Percentiles rank a stretch among this genome's conserved stretches.
Evolutionary conservation across 129 eudicot genomes (phyloP).

Genomic region (Saposhnikovia divaricata): DNA sequence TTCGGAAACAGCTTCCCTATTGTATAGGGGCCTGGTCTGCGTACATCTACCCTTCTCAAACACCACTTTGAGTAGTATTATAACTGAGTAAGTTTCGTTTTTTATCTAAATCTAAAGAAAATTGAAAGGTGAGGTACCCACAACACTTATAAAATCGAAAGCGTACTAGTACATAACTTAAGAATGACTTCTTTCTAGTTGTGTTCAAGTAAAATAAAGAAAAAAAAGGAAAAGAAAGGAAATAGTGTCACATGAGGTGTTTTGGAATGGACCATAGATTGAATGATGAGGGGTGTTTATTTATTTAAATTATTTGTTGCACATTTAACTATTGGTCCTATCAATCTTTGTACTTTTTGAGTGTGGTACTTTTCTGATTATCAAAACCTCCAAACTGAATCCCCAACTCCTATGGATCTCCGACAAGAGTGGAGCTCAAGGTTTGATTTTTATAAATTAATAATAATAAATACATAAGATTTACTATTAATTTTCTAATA

Average conservation of each 20-base stretch:
- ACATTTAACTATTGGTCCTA: background rate
- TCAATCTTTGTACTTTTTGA: slow-evolving; percentile 18
- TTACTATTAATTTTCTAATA: no score
- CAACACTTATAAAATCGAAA: background rate
- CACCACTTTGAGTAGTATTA: no score
- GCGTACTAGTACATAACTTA: background rate
- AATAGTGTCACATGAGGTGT: slow-evolving; percentile 33
- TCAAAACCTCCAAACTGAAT: background rate
- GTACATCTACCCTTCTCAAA: no score
- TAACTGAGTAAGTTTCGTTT: no score
- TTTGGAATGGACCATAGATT: slow-evolving; percentile 25
- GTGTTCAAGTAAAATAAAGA: background rate
- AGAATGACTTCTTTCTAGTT: background rate
- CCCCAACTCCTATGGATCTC: background rate
- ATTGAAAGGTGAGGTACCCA: background rate
- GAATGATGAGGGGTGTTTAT: slow-evolving; percentile 10
- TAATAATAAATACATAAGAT: no score
- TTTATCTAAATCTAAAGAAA: no score
- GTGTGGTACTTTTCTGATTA: slow-evolving; percentile 21
- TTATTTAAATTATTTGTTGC: slow-evolving; percentile 4
- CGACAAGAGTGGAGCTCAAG: slow-evolving; percentile 5
- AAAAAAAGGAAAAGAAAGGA: background rate
- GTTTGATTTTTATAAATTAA: background rate
- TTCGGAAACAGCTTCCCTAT: no score
- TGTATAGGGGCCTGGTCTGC: no score